phyloP scores from a whole-genome alignment of 108 stramenopile species.

The Cylindrotheca closterium region DNA sequence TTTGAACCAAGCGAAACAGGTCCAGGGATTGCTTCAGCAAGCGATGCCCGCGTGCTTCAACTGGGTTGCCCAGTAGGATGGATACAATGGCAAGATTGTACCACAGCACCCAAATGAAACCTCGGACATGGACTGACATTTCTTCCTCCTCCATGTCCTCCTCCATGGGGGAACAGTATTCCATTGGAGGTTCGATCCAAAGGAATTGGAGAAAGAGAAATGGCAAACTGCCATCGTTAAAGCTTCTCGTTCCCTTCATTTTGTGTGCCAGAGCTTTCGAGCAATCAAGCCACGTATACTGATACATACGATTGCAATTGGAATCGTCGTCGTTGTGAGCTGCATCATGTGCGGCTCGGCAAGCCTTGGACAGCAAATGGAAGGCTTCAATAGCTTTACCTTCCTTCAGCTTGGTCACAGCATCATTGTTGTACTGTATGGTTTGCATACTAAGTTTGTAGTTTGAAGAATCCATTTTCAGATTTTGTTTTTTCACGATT shows the following conservation, averaged over 20 bases:
- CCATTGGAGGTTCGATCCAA: too few species aligned
- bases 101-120: conserved; percentile 16
- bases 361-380: conserved; percentile 11
- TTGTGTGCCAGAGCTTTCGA: conserved; percentile 4
- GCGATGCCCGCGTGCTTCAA: background rate
- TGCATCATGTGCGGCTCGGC: conserved; percentile 2
- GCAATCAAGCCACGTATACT: conserved; percentile 18
- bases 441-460: too few species aligned
- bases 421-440: conserved; percentile 23
- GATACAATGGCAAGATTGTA: too few species aligned
- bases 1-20: conserved; percentile 11
- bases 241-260: background rate
- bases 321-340: conserved; percentile 3
- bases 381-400: conserved; percentile 5
- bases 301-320: conserved; percentile 5
- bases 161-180: too few species aligned
- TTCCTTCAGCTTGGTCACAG: conserved; percentile 11
- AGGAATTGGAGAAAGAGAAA: conserved; percentile 16
- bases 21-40: too few species aligned
- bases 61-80: background rate
- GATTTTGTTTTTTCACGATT: too few species aligned
- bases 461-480: too few species aligned
- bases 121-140: too few species aligned
- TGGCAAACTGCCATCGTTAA: conserved; percentile 12
- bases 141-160: too few species aligned